phyloP scores from a whole-genome alignment of 192 early-diverging fungal genomes.

The Globomyces pollinis-pini region DNA sequence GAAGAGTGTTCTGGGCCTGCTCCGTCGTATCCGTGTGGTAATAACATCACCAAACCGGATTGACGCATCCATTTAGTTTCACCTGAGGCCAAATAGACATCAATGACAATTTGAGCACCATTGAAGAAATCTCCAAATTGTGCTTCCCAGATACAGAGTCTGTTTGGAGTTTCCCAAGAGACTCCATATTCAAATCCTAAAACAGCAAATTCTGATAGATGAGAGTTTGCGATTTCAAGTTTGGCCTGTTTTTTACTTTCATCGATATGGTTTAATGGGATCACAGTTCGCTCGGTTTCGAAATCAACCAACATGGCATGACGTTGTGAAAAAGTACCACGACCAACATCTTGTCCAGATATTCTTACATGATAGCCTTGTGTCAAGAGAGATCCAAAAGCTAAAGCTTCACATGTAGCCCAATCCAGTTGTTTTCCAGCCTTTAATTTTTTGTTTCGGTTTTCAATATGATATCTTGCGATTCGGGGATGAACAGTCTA shows the following conservation, averaged over 20 bases:
- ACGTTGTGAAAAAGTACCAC: slow-evolving; percentile 95
- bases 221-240: slow-evolving; percentile 85
- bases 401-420: slow-evolving; percentile 90
- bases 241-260: slow-evolving; percentile 37
- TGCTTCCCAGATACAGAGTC: slow-evolving; percentile 92
- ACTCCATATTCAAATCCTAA: slow-evolving; percentile 94
- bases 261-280: slow-evolving; percentile 68
- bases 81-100: slow-evolving; percentile 80
- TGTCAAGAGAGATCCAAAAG: slow-evolving; percentile 76
- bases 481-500: slow-evolving; percentile 72
- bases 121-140: slow-evolving; percentile 99
- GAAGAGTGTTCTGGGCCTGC: slow-evolving; percentile 93
- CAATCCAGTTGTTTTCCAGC: slow-evolving; percentile 75
- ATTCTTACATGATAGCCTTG: slow-evolving; percentile 86
- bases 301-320: slow-evolving; percentile 96
- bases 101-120: slow-evolving; percentile 89
- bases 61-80: slow-evolving; percentile 95
- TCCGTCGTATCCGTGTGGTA: slow-evolving; percentile 94
- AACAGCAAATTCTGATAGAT: slow-evolving; percentile 89
- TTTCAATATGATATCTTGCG: slow-evolving; percentile 83
- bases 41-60: slow-evolving; percentile 81
- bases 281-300: slow-evolving; percentile 72
- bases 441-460: slow-evolving; percentile 63
- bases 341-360: slow-evolving; percentile 94
- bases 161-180: slow-evolving; percentile 79